Percentiles rank a stretch among this genome's conserved stretches.
Evolutionary conservation across 2,329 filamentous ascomycete genomes (phyloP).

Genomic region (Talaromyces sp.): DNA sequence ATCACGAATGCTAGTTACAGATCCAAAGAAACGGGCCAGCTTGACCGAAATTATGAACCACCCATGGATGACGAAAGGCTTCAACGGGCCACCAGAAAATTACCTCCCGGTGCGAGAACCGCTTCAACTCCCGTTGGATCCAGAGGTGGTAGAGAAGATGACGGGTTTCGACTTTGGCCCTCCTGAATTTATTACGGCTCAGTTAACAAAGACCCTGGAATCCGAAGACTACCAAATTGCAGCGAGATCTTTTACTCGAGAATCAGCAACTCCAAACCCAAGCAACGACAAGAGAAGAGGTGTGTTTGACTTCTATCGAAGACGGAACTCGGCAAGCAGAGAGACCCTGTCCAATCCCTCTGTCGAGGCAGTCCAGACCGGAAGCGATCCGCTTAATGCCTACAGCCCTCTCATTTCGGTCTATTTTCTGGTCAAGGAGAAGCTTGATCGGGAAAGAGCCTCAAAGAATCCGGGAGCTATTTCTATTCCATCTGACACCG

Average conservation of each 20-base stretch:
- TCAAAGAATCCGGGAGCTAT: constrained; percentile 59
- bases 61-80: constrained; percentile 94
- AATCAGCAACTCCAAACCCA: constrained; percentile 57
- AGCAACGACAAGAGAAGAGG: constrained; percentile 76
- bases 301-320: constrained; percentile 97
- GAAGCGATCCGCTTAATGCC: constrained; percentile 84
- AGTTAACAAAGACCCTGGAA: constrained; percentile 81
- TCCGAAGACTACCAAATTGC: constrained; percentile 92
- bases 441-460: constrained; percentile 72
- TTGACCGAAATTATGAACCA: constrained; percentile 91
- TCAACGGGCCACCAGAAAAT: constrained; percentile 81
- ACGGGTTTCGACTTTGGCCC: constrained; percentile 96
- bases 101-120: constrained; percentile 80
- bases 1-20: constrained; percentile 91
- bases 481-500: constrained; percentile 54
- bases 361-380: constrained; percentile 75
- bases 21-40: constrained; percentile 79
- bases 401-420: constrained; percentile 90
- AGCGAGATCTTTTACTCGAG: constrained; percentile 67
- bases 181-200: constrained; percentile 74
- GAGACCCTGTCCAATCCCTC: constrained; percentile 85
- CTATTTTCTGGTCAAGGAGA: constrained; percentile 95
- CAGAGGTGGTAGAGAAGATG: constrained; percentile 85
- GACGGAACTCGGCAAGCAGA: constrained; percentile 83
- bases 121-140: constrained; percentile 77